Evolutionary conservation across 2,329 filamentous ascomycete genomes (phyloP).

Genomic region (Rasamsonia emersonii): DNA sequence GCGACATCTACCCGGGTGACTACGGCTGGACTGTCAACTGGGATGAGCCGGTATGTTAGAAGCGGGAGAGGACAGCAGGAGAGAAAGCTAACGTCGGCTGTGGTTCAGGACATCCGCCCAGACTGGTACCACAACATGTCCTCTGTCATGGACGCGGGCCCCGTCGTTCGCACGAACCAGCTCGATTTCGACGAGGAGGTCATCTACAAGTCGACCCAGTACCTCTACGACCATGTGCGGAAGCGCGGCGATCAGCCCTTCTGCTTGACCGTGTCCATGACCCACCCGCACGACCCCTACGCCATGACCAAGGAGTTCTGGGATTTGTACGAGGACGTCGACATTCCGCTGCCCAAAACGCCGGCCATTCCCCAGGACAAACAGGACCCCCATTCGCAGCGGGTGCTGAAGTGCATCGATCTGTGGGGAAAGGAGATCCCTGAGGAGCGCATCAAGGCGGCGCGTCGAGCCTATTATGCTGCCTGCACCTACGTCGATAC

Average conservation of each 20-base stretch:
- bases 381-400: constrained; percentile 79
- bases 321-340: constrained; percentile 82
- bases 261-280: constrained; percentile 82
- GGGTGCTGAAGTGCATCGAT: constrained; percentile 77
- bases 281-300: constrained; percentile 91
- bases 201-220: constrained; percentile 84
- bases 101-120: constrained; percentile 46
- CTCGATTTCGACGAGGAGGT: constrained; percentile 94
- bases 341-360: constrained; percentile 74
- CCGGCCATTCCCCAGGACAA: constrained; percentile 64
- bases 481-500: constrained; percentile 91
- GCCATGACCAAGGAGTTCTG: constrained; percentile 90
- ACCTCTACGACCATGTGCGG: constrained; percentile 84
- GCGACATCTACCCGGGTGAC: constrained; percentile 90
- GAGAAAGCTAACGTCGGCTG: neutral
- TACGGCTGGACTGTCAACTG: constrained; percentile 94
- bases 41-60: constrained; percentile 63
- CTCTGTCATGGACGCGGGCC: constrained; percentile 81
- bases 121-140: constrained; percentile 98
- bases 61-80: neutral
- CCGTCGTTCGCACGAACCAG: constrained; percentile 86
- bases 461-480: constrained; percentile 82
- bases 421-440: constrained; percentile 76
- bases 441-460: constrained; percentile 76
- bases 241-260: constrained; percentile 71